These are phyloP conservation scores for Syzygium malaccense DNA, from an alignment of 441 rosid species.

Conservation along the genomic window DNA sequence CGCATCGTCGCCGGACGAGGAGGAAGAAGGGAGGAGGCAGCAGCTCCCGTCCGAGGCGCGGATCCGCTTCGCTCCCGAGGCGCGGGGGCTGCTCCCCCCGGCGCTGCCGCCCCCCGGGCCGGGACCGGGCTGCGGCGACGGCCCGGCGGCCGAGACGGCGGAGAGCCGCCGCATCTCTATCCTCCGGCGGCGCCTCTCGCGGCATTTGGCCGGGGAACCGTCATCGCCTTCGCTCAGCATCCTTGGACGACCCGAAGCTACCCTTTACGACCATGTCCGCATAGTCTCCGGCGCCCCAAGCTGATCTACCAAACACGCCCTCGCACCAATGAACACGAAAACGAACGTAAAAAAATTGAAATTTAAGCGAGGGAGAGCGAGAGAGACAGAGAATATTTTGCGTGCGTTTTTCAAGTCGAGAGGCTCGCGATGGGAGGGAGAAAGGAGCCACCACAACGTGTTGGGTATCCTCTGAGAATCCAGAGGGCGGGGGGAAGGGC, in stretches of 20 bases:
- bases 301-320: neutral
- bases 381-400: neutral
- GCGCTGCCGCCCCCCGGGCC: neutral
- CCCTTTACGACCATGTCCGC: conserved; percentile 14
- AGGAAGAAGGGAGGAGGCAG: neutral
- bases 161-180: conserved; percentile 52
- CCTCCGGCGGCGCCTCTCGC: conserved; percentile 61
- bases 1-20: conserved; percentile 1
- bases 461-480: conserved; percentile 10
- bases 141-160: neutral
- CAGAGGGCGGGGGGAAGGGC: conserved; percentile 9
- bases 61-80: conserved; percentile 20
- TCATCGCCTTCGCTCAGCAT: conserved; percentile 27
- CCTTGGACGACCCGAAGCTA: conserved; percentile 21
- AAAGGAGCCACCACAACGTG: conserved; percentile 16
- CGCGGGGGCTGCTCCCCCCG: neutral
- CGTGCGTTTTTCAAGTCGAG: neutral
- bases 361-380: neutral
- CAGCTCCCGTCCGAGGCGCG: conserved; percentile 11
- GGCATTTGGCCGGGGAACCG: conserved; percentile 49
- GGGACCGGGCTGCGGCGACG: neutral
- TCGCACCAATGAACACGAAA: neutral
- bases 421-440: neutral
- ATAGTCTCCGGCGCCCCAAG: neutral
- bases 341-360: neutral